Evolutionary conservation across 352 stramenopile genomes (phyloP).

Genomic region (Phytophthora idaei): DNA sequence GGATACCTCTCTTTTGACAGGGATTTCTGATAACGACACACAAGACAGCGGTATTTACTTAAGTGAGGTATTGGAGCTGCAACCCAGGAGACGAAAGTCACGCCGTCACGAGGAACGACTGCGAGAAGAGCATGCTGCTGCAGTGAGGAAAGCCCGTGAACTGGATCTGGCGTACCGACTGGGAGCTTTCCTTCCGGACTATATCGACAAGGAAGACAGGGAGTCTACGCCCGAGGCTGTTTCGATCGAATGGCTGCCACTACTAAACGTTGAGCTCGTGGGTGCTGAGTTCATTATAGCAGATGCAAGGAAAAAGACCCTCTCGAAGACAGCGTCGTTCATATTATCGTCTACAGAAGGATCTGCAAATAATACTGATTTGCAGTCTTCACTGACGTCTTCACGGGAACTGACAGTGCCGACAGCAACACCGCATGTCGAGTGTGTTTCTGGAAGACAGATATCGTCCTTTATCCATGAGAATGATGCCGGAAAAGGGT

Average conservation of each 20-base stretch:
- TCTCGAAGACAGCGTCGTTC: slow-evolving; percentile 29
- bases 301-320: slow-evolving; percentile 16
- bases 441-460: slow-evolving; percentile 14
- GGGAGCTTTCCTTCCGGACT: slow-evolving; percentile 45
- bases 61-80: slow-evolving; percentile 34
- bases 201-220: slow-evolving; percentile 6
- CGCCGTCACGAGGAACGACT: slow-evolving; percentile 68
- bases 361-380: background rate
- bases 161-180: slow-evolving; percentile 66
- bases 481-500: background rate
- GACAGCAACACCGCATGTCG: background rate
- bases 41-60: slow-evolving; percentile 41
- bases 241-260: slow-evolving; percentile 32
- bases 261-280: slow-evolving; percentile 36
- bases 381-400: slow-evolving; percentile 8
- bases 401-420: slow-evolving; percentile 2
- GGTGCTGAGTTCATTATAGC: slow-evolving; percentile 40
- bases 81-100: slow-evolving; percentile 58
- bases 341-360: slow-evolving; percentile 10
- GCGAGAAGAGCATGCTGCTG: slow-evolving; percentile 70
- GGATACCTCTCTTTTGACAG: slow-evolving; percentile 19
- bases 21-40: slow-evolving; percentile 48
- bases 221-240: slow-evolving; percentile 11
- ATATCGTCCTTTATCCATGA: slow-evolving; percentile 27
- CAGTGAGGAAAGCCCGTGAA: slow-evolving; percentile 61